These are phyloP conservation scores for Debaryomyces sp. DNA, from an alignment of 1,139 yeast species.

Conservation along the genomic window DNA sequence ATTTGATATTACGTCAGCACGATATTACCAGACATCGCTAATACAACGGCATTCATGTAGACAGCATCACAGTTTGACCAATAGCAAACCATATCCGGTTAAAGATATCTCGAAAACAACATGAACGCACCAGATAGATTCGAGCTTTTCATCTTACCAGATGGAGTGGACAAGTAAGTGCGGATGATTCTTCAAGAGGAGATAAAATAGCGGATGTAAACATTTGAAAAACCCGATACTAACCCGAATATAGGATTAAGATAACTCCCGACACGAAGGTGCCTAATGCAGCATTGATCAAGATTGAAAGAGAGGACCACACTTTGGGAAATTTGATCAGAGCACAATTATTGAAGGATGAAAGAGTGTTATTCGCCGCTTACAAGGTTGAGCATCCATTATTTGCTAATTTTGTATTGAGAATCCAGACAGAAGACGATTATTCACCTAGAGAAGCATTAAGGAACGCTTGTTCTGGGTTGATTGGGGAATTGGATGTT, in stretches of 20 bases:
- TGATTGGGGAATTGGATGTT: slow-evolving; percentile 76
- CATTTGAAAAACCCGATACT: slow-evolving; percentile 6
- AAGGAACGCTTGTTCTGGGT: slow-evolving; percentile 81
- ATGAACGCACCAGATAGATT: slow-evolving; percentile 99
- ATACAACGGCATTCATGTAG: neutral
- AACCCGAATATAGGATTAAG: slow-evolving; percentile 51
- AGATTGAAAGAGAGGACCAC: slow-evolving; percentile 96
- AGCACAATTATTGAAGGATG: slow-evolving; percentile 83
- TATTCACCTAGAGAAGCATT: slow-evolving; percentile 90
- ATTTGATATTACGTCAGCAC: neutral
- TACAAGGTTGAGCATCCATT: slow-evolving; percentile 97
- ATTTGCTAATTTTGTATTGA: slow-evolving; percentile 89
- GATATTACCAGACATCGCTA: neutral
- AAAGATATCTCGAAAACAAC: slow-evolving; percentile 4
- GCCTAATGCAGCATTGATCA: slow-evolving; percentile 91
- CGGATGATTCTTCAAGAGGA: neutral
- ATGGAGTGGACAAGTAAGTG: slow-evolving; percentile 86
- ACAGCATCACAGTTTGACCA: neutral
- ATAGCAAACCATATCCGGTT: neutral
- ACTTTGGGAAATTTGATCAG: slow-evolving; percentile 89
- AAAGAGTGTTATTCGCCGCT: slow-evolving; percentile 90
- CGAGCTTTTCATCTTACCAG: slow-evolving; percentile 94
- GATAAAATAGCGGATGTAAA: neutral
- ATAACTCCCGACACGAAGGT: slow-evolving; percentile 94
- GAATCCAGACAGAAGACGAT: slow-evolving; percentile 95